Percentiles rank a stretch among this genome's conserved stretches.
phyloP scores from a whole-genome alignment of 371 early-diverging fungal genomes.

The Mortierella sp. region DNA sequence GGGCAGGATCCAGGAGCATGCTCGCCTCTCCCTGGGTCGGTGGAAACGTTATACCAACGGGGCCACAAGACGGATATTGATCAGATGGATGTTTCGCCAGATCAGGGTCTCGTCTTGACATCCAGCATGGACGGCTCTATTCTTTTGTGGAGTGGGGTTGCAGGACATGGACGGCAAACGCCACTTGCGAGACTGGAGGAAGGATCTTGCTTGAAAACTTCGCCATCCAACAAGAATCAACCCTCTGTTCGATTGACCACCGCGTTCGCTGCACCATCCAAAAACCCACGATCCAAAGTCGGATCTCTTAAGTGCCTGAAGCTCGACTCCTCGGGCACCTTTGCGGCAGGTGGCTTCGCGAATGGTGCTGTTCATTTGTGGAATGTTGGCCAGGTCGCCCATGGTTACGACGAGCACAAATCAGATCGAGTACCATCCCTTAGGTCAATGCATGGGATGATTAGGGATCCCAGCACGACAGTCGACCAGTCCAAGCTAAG shows the following conservation, averaged over 20 bases:
- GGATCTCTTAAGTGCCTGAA: conserved; percentile 35
- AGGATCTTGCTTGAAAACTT: neutral
- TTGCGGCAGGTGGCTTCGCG: conserved; percentile 36
- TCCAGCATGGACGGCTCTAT: conserved; percentile 50
- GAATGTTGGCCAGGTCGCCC: conserved; percentile 17
- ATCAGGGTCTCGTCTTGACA: conserved; percentile 30
- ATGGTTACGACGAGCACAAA: neutral
- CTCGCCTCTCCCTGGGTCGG: conserved; percentile 38
- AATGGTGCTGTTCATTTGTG: conserved; percentile 38
- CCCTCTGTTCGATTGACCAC: neutral
- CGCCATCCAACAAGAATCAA: neutral
- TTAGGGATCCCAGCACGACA: conserved; percentile 2
- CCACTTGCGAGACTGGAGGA: conserved; percentile 41
- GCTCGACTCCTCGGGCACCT: conserved; percentile 32
- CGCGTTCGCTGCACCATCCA: neutral
- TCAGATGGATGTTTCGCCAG: conserved; percentile 44
- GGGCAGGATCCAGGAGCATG: conserved; percentile 32
- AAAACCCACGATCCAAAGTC: conserved; percentile 12
- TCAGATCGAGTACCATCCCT: neutral
- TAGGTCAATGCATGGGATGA: conserved; percentile 2
- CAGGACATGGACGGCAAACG: conserved; percentile 9
- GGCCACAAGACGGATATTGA: conserved; percentile 56
- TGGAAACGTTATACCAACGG: conserved; percentile 32
- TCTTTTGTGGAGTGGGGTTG: conserved; percentile 36
- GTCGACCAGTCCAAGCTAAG: conserved; percentile 21